Conservation (phyloP, 129 eudicot genomes). For the Tagetes patula region DNA sequence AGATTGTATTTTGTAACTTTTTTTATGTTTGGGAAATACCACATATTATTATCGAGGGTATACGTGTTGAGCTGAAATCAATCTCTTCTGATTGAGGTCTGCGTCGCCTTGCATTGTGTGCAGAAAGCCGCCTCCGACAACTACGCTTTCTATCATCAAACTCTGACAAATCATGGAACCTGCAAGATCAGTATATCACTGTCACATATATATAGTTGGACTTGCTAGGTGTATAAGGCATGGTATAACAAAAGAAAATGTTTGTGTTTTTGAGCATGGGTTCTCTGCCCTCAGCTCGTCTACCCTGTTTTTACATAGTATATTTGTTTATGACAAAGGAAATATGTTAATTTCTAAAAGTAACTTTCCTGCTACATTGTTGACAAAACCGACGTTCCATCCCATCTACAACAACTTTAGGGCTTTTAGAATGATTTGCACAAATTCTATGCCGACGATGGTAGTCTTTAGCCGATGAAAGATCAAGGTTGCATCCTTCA, state of each 20-base stretch:
- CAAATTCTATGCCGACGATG: conserved; percentile 61
- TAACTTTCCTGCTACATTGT: conserved; percentile 67
- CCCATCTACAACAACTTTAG: conserved; percentile 59
- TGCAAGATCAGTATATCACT: conserved; percentile 17
- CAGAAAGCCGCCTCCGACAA: conserved; percentile 60
- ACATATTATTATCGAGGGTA: conserved; percentile 30
- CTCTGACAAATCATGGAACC: conserved; percentile 62
- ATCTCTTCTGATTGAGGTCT: conserved; percentile 46
- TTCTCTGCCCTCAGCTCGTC: no score
- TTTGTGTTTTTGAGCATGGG: no score
- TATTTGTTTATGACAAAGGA: no score
- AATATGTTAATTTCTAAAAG: neutral
- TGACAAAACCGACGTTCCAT: conserved; percentile 69
- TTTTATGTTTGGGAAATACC: conserved; percentile 1
- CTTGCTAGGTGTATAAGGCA: neutral
- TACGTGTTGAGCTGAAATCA: conserved; percentile 36
- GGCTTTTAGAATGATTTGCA: conserved; percentile 59
- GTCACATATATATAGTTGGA: neutral
- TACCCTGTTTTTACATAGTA: neutral
- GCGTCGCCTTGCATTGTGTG: conserved; percentile 63
- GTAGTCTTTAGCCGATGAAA: conserved; percentile 52
- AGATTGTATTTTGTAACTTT: neutral
- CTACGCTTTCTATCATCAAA: conserved; percentile 70
- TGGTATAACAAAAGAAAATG: neutral
- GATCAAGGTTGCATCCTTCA: conserved; percentile 62